phyloP scores from a whole-genome alignment of 495 filamentous ascomycete species.

The Penicillium dipodomyicola region DNA sequence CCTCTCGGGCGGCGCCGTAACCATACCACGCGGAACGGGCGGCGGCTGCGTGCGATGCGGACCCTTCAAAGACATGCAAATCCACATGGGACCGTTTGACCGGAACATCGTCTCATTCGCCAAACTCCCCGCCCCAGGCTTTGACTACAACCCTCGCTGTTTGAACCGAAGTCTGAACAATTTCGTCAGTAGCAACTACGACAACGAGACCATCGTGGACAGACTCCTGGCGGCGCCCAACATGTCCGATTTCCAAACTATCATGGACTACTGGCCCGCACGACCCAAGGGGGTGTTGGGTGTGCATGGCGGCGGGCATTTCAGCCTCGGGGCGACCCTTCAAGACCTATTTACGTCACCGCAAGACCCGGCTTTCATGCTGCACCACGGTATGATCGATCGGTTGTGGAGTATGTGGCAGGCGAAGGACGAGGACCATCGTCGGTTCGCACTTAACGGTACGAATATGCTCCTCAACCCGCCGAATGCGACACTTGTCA shows the following conservation, averaged over 20 bases:
- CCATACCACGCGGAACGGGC: slow-evolving; percentile 50
- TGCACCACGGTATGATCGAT: slow-evolving; percentile 58
- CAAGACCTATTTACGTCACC: slow-evolving; percentile 33
- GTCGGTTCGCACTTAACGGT: slow-evolving; percentile 28
- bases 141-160: slow-evolving; percentile 58
- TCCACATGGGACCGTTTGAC: slow-evolving; percentile 52
- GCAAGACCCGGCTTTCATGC: slow-evolving; percentile 55
- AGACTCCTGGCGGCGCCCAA: slow-evolving; percentile 14
- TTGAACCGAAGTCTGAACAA: slow-evolving; percentile 61
- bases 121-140: slow-evolving; percentile 26
- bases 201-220: slow-evolving; percentile 21
- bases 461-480: slow-evolving; percentile 27
- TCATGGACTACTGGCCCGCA: slow-evolving; percentile 27
- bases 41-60: slow-evolving; percentile 62
- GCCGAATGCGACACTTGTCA: slow-evolving; percentile 21
- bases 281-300: slow-evolving; percentile 19
- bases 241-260: slow-evolving; percentile 24
- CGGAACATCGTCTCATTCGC: slow-evolving; percentile 18
- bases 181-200: slow-evolving; percentile 20
- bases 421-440: slow-evolving; percentile 15
- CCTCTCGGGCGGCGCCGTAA: slow-evolving; percentile 15
- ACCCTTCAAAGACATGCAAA: slow-evolving; percentile 50
- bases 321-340: slow-evolving; percentile 25
- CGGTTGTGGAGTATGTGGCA: slow-evolving; percentile 61
- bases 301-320: slow-evolving; percentile 31